Percentiles rank a stretch among this genome's conserved stretches.
Conservation (phyloP, 257 asterid genomes). For the Eucommia ulmoides region DNA sequence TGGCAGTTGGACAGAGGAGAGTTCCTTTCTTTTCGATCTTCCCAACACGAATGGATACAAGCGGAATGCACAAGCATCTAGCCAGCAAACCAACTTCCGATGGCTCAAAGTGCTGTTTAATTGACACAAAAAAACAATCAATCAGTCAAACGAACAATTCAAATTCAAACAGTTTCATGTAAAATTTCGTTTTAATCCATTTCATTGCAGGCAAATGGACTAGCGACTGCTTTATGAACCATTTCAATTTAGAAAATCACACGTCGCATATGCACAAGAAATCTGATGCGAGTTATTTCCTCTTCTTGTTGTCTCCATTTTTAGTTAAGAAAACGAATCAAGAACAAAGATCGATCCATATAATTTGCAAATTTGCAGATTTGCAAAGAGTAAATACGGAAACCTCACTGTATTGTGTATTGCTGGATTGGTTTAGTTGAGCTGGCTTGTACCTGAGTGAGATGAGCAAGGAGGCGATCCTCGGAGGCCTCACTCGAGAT, state of each 20-base stretch:
- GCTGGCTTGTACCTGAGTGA: conserved; percentile 47
- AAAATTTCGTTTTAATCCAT: too few relatives aligned
- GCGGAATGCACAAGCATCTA: conserved; percentile 83
- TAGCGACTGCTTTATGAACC: too few relatives aligned
- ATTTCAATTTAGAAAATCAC: too few relatives aligned
- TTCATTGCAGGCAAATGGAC: not conserved
- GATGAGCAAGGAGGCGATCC: conserved; percentile 62
- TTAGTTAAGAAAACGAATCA: not conserved
- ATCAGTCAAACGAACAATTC: not conserved
- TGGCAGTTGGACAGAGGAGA: conserved; percentile 56
- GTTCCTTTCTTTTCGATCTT: conserved; percentile 65
- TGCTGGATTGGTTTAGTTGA: not conserved
- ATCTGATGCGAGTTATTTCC: not conserved
- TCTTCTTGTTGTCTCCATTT: not conserved
- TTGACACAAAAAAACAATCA: too few relatives aligned
- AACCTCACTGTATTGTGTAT: not conserved
- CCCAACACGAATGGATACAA: conserved; percentile 87
- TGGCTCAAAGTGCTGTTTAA: conserved; percentile 73
- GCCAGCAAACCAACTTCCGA: conserved; percentile 84
- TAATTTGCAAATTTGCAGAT: not conserved
- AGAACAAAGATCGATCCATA: not conserved
- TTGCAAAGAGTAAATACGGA: not conserved
- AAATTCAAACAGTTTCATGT: not conserved
- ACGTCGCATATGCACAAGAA: too few relatives aligned
- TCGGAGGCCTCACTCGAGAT: conserved; percentile 60